phyloP scores from a whole-genome alignment of 306 rosid species.

The Notholithocarpus densiflorus region DNA sequence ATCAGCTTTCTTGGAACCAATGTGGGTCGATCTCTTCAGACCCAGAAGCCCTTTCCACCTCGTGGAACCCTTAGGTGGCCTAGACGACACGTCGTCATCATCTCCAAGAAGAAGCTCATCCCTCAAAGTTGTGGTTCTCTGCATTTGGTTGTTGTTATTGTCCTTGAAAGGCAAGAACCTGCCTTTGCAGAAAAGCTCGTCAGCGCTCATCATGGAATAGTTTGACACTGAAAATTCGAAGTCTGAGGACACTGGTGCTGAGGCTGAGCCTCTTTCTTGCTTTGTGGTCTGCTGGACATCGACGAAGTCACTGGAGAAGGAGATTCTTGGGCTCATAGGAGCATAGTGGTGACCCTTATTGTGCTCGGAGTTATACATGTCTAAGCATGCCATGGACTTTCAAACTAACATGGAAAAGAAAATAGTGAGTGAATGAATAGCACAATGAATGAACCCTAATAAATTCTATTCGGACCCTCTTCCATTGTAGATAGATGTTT shows the following conservation, averaged over 20 bases:
- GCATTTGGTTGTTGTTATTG: constrained; percentile 33
- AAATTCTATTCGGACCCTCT: constrained; percentile 40
- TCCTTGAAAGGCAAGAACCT: constrained; percentile 74
- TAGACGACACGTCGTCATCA: constrained; percentile 34
- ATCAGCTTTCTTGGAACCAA: constrained; percentile 59
- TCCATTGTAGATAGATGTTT: constrained; percentile 13
- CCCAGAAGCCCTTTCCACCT: constrained; percentile 86
- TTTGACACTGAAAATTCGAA: constrained; percentile 73
- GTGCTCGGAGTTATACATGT: constrained; percentile 75
- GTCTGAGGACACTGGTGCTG: constrained; percentile 52
- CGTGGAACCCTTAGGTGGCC: constrained; percentile 64
- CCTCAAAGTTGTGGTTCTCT: constrained; percentile 68
- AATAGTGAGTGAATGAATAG: neutral
- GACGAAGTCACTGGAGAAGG: constrained; percentile 87
- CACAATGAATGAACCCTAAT: constrained; percentile 18
- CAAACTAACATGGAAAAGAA: constrained; percentile 31
- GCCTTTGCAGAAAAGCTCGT: constrained; percentile 85
- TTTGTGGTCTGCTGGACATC: constrained; percentile 60
- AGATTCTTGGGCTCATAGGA: constrained; percentile 90
- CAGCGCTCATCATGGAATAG: constrained; percentile 89
- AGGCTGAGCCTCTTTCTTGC: constrained; percentile 47
- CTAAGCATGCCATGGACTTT: constrained; percentile 78
- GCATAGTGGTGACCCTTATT: constrained; percentile 47
- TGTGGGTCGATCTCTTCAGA: constrained; percentile 56
- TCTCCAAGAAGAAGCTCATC: constrained; percentile 68